These are phyloP conservation scores for Thielaviopsis cerberus DNA, from an alignment of 2,329 filamentous ascomycete species.

Conservation along the genomic window DNA sequence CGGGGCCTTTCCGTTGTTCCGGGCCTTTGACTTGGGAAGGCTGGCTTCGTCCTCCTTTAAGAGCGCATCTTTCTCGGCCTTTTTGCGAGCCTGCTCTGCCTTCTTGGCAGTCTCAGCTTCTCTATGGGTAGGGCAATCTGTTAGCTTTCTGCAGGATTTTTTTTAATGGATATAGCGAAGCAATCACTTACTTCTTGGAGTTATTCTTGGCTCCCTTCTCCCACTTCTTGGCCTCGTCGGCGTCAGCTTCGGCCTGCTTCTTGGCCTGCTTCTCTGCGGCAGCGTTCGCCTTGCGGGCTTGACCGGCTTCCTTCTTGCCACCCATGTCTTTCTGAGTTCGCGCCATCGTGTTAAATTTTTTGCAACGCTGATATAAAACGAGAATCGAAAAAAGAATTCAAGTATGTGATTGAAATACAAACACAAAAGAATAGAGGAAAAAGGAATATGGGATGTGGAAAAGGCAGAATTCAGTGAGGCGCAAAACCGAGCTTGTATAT, in stretches of 20 bases:
- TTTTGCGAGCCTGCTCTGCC: conserved; percentile 66
- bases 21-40: conserved; percentile 35
- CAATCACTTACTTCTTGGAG: conserved; percentile 75
- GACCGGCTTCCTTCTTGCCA: conserved; percentile 75
- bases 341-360: conserved; percentile 34
- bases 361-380: background rate
- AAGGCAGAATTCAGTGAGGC: background rate
- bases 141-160: background rate
- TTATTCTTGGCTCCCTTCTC: conserved; percentile 66
- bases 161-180: too few relatives aligned
- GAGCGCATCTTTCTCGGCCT: conserved; percentile 75
- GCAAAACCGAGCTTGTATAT: background rate
- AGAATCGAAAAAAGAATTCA: background rate
- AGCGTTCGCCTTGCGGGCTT: conserved; percentile 80
- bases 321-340: conserved; percentile 60
- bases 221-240: conserved; percentile 61
- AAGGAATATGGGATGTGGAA: background rate
- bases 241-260: conserved; percentile 46
- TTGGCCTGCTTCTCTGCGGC: conserved; percentile 62
- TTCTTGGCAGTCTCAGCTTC: conserved; percentile 72
- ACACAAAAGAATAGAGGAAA: background rate
- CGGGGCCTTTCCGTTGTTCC: conserved; percentile 51
- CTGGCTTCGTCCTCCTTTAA: conserved; percentile 64
- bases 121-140: conserved; percentile 28
- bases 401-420: background rate